Evolutionary conservation across 306 rosid genomes (phyloP).

Genomic region (Acmispon strigosus): DNA sequence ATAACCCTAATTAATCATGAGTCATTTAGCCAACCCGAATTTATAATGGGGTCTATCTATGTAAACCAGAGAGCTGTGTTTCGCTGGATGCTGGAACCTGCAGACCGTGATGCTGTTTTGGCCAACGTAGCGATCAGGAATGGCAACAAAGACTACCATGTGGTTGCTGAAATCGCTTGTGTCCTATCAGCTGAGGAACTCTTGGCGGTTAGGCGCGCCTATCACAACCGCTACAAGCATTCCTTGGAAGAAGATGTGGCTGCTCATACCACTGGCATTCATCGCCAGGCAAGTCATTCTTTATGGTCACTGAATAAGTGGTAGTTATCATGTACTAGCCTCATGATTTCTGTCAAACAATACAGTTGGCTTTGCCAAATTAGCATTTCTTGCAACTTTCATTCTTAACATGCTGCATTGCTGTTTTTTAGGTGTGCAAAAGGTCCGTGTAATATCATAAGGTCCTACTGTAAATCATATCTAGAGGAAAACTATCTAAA

Average conservation of each 20-base stretch:
- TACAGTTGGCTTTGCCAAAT: too few relatives aligned
- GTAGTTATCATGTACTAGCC: too few relatives aligned
- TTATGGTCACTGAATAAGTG: background rate
- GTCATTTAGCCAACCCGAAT: too few relatives aligned
- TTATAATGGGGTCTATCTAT: background rate
- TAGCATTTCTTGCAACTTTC: too few relatives aligned
- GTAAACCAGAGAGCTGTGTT: constrained; percentile 52
- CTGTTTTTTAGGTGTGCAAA: background rate
- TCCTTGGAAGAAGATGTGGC: constrained; percentile 91
- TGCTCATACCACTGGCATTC: constrained; percentile 46
- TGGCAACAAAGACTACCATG: constrained; percentile 31
- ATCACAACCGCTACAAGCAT: constrained; percentile 61
- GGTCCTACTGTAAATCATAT: background rate
- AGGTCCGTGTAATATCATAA: background rate
- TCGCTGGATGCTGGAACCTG: constrained; percentile 72
- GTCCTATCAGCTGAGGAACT: constrained; percentile 61
- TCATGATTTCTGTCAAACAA: too few relatives aligned
- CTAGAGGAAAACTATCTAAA: background rate
- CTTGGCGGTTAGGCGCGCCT: constrained; percentile 56
- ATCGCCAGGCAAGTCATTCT: constrained; percentile 55
- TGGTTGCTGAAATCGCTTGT: constrained; percentile 57
- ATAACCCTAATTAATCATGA: too few relatives aligned
- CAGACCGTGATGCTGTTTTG: constrained; percentile 71
- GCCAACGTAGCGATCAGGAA: constrained; percentile 55
- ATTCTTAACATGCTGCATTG: too few relatives aligned